Evolutionary conservation across 495 filamentous ascomycete genomes (phyloP).

Genomic region (Penicillium lagena): DNA sequence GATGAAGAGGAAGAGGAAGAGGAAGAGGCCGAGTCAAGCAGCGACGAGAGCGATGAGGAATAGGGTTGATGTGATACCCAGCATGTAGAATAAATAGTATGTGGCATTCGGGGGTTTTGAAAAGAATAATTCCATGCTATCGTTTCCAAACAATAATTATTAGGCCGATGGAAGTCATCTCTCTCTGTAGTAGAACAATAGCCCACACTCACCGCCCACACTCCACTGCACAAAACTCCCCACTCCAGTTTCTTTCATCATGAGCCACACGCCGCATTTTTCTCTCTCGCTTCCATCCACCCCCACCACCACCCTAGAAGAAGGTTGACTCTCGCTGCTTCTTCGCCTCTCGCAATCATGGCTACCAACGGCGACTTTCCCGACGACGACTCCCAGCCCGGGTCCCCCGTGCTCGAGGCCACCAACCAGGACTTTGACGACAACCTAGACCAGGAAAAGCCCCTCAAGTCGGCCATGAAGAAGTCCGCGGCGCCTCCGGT

Average conservation of each 20-base stretch:
- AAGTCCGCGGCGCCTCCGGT: conserved; percentile 41
- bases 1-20: conserved; percentile 33
- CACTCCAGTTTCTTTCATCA: conserved; percentile 25
- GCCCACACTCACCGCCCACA: conserved; percentile 30
- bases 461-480: conserved; percentile 62
- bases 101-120: no score
- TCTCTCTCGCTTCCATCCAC: conserved; percentile 18
- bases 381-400: conserved; percentile 53
- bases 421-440: conserved; percentile 46
- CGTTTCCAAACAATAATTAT: no score
- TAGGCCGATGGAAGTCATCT: no score
- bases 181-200: not conserved
- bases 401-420: conserved; percentile 51
- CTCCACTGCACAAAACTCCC: conserved; percentile 42
- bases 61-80: no score
- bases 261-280: conserved; percentile 26
- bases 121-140: no score
- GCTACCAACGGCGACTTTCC: conserved; percentile 58
- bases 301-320: not conserved
- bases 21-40: conserved; percentile 35
- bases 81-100: no score
- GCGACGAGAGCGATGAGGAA: conserved; percentile 14
- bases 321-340: conserved; percentile 2
- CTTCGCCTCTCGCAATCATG: conserved; percentile 42
- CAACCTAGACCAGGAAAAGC: conserved; percentile 47